Conservation (phyloP, 805 yeast species). For the Metschnikowia santaceciliae region DNA sequence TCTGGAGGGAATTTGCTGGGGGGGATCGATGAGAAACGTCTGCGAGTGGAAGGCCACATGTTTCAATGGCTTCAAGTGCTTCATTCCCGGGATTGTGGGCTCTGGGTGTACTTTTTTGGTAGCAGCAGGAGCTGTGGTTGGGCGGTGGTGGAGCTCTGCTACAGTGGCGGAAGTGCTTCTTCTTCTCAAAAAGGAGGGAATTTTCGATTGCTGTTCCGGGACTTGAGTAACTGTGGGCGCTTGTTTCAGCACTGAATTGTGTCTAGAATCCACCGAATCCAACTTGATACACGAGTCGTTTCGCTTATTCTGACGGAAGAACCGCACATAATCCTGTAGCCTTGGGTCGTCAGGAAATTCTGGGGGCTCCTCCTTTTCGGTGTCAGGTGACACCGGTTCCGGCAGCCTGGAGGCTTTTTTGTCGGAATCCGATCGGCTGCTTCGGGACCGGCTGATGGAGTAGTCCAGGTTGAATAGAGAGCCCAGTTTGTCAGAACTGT, state of each 20-base stretch:
- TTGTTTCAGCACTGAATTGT: background rate
- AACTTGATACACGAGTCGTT: conserved; percentile 5
- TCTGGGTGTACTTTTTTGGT: conserved; percentile 1
- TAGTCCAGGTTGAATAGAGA: background rate
- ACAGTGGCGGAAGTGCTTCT: conserved; percentile 15
- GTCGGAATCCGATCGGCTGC: background rate
- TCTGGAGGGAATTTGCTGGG: conserved; percentile 86
- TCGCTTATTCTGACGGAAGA: conserved; percentile 25
- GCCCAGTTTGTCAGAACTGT: background rate
- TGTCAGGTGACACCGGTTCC: background rate
- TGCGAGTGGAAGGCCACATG: conserved; percentile 42
- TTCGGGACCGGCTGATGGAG: background rate
- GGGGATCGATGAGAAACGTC: conserved; percentile 52
- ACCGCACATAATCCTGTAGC: conserved; percentile 34
- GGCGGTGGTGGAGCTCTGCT: conserved; percentile 1
- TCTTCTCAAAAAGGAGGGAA: conserved; percentile 30
- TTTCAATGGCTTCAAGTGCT: conserved; percentile 33
- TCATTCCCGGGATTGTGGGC: conserved; percentile 3
- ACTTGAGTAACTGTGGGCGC: background rate
- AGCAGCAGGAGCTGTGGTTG: background rate
- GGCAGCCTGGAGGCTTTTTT: background rate
- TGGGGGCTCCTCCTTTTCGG: background rate
- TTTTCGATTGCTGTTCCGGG: conserved; percentile 12
- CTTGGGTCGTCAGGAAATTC: conserved; percentile 25
- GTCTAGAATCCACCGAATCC: background rate